Evolutionary conservation across 164 flowering plant genomes (phyloP), one percentile per base, ranked within the genome.

Genomic region (Umbilicus rupestris): DNA sequence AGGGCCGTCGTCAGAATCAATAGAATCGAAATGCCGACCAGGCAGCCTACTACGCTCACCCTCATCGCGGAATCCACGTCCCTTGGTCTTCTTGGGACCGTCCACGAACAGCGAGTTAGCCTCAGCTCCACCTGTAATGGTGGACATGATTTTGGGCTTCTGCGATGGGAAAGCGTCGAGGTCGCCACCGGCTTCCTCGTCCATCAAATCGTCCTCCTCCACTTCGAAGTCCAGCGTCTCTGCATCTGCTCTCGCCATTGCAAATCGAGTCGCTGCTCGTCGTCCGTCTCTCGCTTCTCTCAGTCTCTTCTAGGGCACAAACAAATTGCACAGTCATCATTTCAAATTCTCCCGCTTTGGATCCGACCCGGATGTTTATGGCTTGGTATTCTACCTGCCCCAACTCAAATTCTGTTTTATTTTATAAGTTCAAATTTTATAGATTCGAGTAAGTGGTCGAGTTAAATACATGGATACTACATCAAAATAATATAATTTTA

Each of bases 141-240:
- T 62, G 41, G 65, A 62, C 42, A 33, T 62, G 65, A 62, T 35
- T 62, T 35, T 30, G 41, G 65, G 65, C 15, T 62, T 35, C 15
- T 30, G 65, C 19, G n/a, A 17, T 31, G 65, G 7, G 44, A 62
- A 35, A 20, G 65, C 65, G 39, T 35, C 39, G 42, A 62, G 26
- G 42, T 52, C 58, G 14, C 14, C 65, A 33, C 12, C 65, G 24
- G 28, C 65, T 0, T 62, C 65, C 9, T 62, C 65, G 39, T 62
- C 65, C 65, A 62, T 30, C 24, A 62, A 42, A 62, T 62, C 65
- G 26, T 62, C 65, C 24, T 33, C 42, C 65, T 62, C 65, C 26
- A 26, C 42, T 20, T 62, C 65, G 65, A 62, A 62, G 22, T 62
- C 65, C 42, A 62, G 26, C 24, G 65, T 31, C 42, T 62, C 65